phyloP scores from a whole-genome alignment of 2,329 filamentous ascomycete species.

The Colletotrichum horii region DNA sequence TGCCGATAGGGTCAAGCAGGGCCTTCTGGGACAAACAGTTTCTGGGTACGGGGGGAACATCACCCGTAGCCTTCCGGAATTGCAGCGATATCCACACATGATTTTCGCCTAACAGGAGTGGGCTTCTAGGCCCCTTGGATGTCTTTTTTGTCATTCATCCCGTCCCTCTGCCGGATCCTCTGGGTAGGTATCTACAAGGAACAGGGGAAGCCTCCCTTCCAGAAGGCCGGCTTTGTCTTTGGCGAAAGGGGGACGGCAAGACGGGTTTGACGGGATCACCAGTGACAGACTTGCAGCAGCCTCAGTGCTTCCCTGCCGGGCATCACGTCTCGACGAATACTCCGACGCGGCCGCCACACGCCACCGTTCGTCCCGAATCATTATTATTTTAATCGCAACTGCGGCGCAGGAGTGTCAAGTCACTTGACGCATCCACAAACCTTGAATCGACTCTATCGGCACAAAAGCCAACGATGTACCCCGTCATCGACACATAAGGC shows the following conservation, averaged over 20 bases:
- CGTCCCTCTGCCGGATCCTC: neutral
- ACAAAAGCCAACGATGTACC: neutral
- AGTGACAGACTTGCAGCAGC: neutral
- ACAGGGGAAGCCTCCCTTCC: neutral
- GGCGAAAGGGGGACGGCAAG: neutral
- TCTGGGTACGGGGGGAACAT: neutral
- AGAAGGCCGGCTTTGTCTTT: neutral
- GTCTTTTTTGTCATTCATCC: neutral
- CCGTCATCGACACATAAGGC: neutral
- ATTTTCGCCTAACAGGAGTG: neutral
- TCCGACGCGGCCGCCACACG: neutral
- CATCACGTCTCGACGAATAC: constrained; percentile 7
- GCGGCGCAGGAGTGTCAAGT: neutral
- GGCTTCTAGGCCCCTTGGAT: neutral
- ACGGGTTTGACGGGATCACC: neutral
- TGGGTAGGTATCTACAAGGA: neutral
- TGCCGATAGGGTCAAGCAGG: constrained; percentile 14
- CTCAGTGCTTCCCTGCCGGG: neutral
- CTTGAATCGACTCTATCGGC: neutral
- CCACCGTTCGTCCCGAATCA: neutral
- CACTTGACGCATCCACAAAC: neutral
- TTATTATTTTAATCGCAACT: neutral
- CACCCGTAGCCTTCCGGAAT: constrained; percentile 15
- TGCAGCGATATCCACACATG: constrained; percentile 1
- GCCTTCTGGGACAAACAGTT: neutral